A percentile compares a stretch with the other conserved stretches of the same genome.
phyloP scores from a whole-genome alignment of 2,329 filamentous ascomycete species.

The Cladosporium austrohemisphaericum region DNA sequence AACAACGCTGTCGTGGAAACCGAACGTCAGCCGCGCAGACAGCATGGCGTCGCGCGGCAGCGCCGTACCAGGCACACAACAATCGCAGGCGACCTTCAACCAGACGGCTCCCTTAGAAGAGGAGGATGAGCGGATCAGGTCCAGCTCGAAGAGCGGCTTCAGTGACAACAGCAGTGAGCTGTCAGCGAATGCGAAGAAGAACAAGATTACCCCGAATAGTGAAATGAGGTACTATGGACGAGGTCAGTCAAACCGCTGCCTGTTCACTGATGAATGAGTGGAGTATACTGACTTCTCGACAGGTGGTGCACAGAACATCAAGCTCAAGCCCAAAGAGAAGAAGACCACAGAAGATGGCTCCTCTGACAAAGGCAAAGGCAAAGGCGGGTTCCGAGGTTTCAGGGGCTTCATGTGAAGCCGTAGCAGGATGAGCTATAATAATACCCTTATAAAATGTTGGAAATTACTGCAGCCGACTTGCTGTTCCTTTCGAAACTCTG shows the following conservation, averaged over 20 bases:
- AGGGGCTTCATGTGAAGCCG: slow-evolving; percentile 29
- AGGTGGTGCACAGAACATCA: slow-evolving; percentile 54
- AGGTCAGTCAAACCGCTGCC: slow-evolving; percentile 42
- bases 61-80: slow-evolving; percentile 49
- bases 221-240: slow-evolving; percentile 53
- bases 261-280: not conserved
- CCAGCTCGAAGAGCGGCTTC: slow-evolving; percentile 15
- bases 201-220: slow-evolving; percentile 46
- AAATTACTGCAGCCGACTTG: too few relatives aligned
- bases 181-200: slow-evolving; percentile 32
- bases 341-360: slow-evolving; percentile 18
- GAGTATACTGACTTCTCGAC: slow-evolving; percentile 8
- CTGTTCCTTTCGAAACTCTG: too few relatives aligned
- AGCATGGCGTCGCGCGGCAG: not conserved
- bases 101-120: slow-evolving; percentile 30
- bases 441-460: not conserved
- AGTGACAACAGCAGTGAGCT: slow-evolving; percentile 29
- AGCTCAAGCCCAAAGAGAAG: slow-evolving; percentile 44
- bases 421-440: too few relatives aligned
- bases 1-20: slow-evolving; percentile 26
- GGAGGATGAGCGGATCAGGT: slow-evolving; percentile 5
- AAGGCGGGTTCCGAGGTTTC: slow-evolving; percentile 34
- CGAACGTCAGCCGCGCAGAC: slow-evolving; percentile 12
- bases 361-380: slow-evolving; percentile 39
- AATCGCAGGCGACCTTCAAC: slow-evolving; percentile 39